Evolutionary conservation across 2,329 filamentous ascomycete species (phyloP), one percentile per base, ranked within the genome.

Genomic region (Fusarium buharicum): DNA sequence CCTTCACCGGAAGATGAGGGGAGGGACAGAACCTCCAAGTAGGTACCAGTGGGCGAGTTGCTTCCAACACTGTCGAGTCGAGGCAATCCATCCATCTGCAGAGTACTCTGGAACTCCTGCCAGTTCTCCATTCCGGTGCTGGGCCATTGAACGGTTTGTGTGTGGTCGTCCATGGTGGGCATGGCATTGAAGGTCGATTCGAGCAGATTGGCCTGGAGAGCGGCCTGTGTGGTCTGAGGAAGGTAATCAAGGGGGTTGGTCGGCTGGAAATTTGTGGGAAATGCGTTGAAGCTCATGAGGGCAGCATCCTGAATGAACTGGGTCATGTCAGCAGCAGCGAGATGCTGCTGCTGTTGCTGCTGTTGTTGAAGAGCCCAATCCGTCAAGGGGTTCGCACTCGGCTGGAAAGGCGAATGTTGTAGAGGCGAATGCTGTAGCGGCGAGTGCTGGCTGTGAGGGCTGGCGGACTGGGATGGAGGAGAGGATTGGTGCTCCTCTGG

Each of bases 1-100:
- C 92, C 91, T 68, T 93, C 91, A 69, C 96, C 93, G 71, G 90
- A 91, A 64, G 92, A 92, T 52, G 88, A 89, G 20, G 86, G 84
- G 38, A 97, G 81, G 7, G 94, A 97, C 45, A 94, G 80, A 30
- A 96, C 91, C 76, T 97, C 93, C 41, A 97, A 80, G 75, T 92
- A 93, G 59, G 85, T 79, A 39, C 77, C 77, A 3, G 78, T 80
- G 17, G 78, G 78, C 11, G 78, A 81, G 54, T 77, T 78, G 71
- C 79, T 80, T 47, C 79, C 79, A 33, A 79, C 78, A 45, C 77
- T 80, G 20, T 74, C 75, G 30, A 79, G 67, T 28, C 76, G 74
- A 27, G 71, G 67, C 24, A 82, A 58, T 9, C 74, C 75, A 72
- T 84, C 78, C 76, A 90, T 84, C 67, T 90, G 80, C 53, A 81